Evolutionary conservation across 164 flowering plant genomes (phyloP), one percentile per base, ranked within the genome.

Genomic region (Magnolia kwangsiensis): DNA sequence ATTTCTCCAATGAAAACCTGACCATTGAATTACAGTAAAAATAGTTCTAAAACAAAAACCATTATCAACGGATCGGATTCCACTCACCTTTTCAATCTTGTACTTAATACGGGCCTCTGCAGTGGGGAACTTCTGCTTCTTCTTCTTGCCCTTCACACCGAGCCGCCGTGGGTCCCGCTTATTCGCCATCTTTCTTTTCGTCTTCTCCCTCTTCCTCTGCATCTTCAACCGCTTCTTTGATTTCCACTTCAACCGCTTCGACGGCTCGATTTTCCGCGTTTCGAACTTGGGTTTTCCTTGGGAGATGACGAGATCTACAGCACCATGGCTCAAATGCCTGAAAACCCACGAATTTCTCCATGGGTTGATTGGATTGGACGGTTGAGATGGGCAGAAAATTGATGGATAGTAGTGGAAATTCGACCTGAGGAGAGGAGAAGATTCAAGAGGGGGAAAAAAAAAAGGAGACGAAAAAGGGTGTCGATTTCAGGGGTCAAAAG

Each of bases 211-310:
- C 87, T 73, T 88, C 81, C 86, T 87, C 85, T 88, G 84, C 89
- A 85, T 6, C 86, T 93, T 93, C 69, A 96, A 77, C 78, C 85
- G 81, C 83, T 92, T 95, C 87, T 94, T 96, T 18, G 87, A 86
- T 80, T 64, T 76, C 93, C 93, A 94, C 69, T 90, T 96, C 63
- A 84, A 81, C 82, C 88, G 92, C 87, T 88, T 88, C 1, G 95
- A 94, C 69, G 98, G 89, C 55, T 93, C 95, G 6, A 80, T 72
- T 79, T 90, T 89, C 27, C 82, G 89, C 0, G 84, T 87, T 76
- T 91, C 98, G 67, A 93, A 92, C 85, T 89, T 95, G 73, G 90
- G 89, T 24, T 89, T 89, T 51, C 98, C 95, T 74, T 87, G 72
- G 8, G 92, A 85, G 50, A 93, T 82, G 24, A 93, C 93, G 4